Percentiles rank a stretch among this genome's conserved stretches.
These are phyloP conservation scores for Pterocarpus macrocarpus DNA, from an alignment of 306 rosid species.

Conservation along the genomic window DNA sequence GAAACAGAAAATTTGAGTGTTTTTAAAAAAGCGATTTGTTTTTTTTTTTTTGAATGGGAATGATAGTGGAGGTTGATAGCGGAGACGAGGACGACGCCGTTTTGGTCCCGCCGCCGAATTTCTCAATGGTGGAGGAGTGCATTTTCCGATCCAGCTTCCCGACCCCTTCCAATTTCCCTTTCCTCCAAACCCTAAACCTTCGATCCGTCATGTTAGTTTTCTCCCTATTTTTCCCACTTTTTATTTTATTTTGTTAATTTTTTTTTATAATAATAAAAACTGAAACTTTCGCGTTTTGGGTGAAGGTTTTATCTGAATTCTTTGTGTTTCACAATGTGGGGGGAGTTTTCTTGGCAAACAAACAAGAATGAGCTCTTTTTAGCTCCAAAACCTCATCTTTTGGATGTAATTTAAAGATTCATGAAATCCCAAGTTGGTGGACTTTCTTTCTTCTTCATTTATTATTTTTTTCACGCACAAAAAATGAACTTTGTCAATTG, in stretches of 20 bases:
- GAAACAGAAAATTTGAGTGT: neutral
- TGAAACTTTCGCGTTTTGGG: neutral
- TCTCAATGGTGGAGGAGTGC: conserved; percentile 91
- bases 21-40: neutral
- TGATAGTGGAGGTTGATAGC: conserved; percentile 51
- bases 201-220: conserved; percentile 78
- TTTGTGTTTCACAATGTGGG: neutral
- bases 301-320: neutral
- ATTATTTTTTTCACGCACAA: neutral
- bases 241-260: neutral
- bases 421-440: neutral
- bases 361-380: neutral
- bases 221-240: neutral
- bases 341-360: neutral
- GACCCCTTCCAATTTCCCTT: conserved; percentile 69
- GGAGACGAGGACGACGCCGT: conserved; percentile 46
- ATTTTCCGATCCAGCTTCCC: conserved; percentile 93
- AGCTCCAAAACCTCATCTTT: neutral
- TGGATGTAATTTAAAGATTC: neutral
- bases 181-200: conserved; percentile 76
- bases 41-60: conserved; percentile 48
- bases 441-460: neutral
- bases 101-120: conserved; percentile 79
- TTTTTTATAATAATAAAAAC: neutral
- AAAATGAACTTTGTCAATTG: neutral